phyloP scores from a whole-genome alignment of 768 basidiomycete species.

The Leccinum barrowsii region DNA sequence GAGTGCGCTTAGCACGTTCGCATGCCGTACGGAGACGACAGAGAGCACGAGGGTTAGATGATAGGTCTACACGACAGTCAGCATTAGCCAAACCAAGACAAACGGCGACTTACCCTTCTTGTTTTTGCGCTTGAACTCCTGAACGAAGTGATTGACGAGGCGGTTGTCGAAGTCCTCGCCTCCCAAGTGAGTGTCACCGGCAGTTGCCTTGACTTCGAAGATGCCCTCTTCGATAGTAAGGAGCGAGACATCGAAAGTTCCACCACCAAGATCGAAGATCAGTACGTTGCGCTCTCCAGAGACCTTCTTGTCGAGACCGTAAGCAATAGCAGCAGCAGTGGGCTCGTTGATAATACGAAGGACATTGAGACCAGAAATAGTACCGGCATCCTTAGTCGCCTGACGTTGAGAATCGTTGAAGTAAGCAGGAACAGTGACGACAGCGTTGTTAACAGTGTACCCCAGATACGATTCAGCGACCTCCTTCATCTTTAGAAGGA shows the following conservation, averaged over 20 bases:
- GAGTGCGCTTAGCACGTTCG: conserved; percentile 97
- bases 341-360: conserved; percentile 99
- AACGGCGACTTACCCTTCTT: conserved; percentile 67
- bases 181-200: conserved; percentile 97
- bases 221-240: conserved; percentile 96
- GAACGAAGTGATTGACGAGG: conserved; percentile 94
- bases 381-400: conserved; percentile 97
- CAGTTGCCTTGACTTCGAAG: conserved; percentile 97
- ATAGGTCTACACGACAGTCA: conserved; percentile 57
- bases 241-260: conserved; percentile 97
- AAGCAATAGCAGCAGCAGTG: conserved; percentile 96
- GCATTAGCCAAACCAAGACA: neutral
- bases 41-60: conserved; percentile 89
- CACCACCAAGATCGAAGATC: conserved; percentile 98
- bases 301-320: conserved; percentile 96
- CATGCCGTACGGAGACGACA: conserved; percentile 97
- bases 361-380: conserved; percentile 90
- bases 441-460: conserved; percentile 78
- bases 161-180: conserved; percentile 99
- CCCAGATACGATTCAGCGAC: conserved; percentile 96
- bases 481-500: conserved; percentile 98
- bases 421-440: conserved; percentile 95
- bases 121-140: conserved; percentile 97
- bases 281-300: conserved; percentile 89
- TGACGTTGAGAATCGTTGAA: conserved; percentile 99